Evolutionary conservation across 2,329 filamentous ascomycete species (phyloP), one percentile per base, ranked within the genome.

Genomic region (Mycogone perniciosa): DNA sequence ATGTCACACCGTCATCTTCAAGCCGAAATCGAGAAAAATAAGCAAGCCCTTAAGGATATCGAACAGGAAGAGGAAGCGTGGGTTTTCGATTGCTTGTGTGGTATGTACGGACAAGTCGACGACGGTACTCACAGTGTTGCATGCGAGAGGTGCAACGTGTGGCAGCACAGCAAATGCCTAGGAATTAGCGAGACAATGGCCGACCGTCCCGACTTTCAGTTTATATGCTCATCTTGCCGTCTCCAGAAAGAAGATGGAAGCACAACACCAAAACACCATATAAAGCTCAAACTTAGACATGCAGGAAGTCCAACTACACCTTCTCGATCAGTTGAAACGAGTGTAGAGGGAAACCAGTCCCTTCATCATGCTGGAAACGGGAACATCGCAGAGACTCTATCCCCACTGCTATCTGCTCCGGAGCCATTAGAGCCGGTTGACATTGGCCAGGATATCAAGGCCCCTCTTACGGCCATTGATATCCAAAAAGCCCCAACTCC

Each of bases 81-180:
- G 93, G 80, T 89, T 37, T 99, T 99, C 60, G 93, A 99, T 65
- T 99, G 93, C 65, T 79, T 88, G 29, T 99, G 93, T 66, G 92
- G 92, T 29, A 79, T 90, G 26, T 85, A 96, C 66, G 93, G 93
- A 26, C 86, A 95, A 60, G 88, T 96, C 53, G 93, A 99, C 61
- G 93, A 97, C 65, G 93, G 93, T 34, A 86, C 89, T 6, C 91
- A 96, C 64, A 96, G 90, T 65, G 84, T 99, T 57, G 88, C 91
- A 30, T 99, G 93, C 69, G 93, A 99, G 64, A 84, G 78, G 58
- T 99, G 93, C 74, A 95, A 86, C 64, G 85, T 95, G 44, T 99
- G 93, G 93, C 92, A 97, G 66, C 93, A 99, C 64, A 95, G 90
- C 74, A 89, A 87, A 61, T 99, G 93, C 64, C 80, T 96, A 53